A percentile compares a stretch with the other conserved stretches of the same genome.
Evolutionary conservation across 75 land plant species (phyloP).

Genomic region (Pinus tabuliformis): DNA sequence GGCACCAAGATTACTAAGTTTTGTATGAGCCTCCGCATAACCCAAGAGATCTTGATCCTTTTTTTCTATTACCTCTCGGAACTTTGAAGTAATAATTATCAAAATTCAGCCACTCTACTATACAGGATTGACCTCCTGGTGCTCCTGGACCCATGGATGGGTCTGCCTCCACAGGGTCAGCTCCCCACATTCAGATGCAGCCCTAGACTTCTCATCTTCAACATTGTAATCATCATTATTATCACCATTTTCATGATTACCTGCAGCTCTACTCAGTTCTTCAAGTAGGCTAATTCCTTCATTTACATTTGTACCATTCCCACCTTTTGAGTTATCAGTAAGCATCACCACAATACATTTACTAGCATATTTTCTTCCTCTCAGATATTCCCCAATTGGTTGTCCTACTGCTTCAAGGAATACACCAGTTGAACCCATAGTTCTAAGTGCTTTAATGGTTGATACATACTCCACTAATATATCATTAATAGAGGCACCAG

Average conservation of each 20-base stretch:
- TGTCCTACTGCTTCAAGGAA: conserved; percentile 93
- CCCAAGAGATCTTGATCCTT: too few relatives aligned
- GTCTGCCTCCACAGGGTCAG: too few relatives aligned
- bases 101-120: too few relatives aligned
- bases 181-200: too few relatives aligned
- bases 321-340: conserved; percentile 67
- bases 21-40: too few relatives aligned
- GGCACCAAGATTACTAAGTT: too few relatives aligned
- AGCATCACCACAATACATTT: conserved; percentile 90
- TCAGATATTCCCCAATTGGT: conserved; percentile 83
- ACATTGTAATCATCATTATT: conserved; percentile 63
- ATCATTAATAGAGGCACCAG: conserved; percentile 93
- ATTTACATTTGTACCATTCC: conserved; percentile 62
- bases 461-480: conserved; percentile 92
- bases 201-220: conserved; percentile 93
- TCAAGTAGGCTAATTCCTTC: conserved; percentile 83
- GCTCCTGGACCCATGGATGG: too few relatives aligned
- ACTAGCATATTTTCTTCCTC: conserved; percentile 41
- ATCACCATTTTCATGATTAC: conserved; percentile 60
- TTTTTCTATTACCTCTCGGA: too few relatives aligned
- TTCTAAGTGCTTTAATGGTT: conserved; percentile 90
- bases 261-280: conserved; percentile 84
- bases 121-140: too few relatives aligned
- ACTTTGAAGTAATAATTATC: too few relatives aligned
- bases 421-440: conserved; percentile 85